Evolutionary conservation across 345 rosid genomes (phyloP), one percentile per base, ranked within the genome.

Genomic region (Psidium guajava): DNA sequence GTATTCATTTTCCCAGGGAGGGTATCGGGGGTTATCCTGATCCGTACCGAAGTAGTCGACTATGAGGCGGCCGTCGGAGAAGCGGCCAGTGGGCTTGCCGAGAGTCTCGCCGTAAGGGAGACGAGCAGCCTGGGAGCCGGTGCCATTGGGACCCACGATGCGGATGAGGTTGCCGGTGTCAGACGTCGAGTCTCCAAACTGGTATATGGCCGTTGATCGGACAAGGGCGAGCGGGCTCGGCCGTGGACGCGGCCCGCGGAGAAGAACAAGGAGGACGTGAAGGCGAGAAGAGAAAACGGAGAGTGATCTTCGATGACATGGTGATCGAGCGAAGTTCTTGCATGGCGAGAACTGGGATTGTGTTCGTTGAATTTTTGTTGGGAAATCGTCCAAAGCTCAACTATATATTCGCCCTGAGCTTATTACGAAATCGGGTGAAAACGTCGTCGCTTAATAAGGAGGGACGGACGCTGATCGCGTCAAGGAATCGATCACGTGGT

Each of bases 141-240:
- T 3, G n/a, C 32, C 54, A 36, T 58, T 81, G 32, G 82, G 36
- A 5, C 56, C 56, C 27, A 50, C 58, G 21, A 85, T 54, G 44
- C 55, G 87, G 36, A 85, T 81, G 50, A 85, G 32, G 82, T 85
- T 81, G 47, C 87, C 87, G 58, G 84, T 82, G 80, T 85, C 87
- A 11, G 87, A 47, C 58, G 80, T 82, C 18, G 87, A 85, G 87
- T 57, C 87, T 2, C 87, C 81, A 15, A 85, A 82, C 81, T 85
- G 84, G 57, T 85, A 85, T n/a, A 85, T 54, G 54, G 73, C n/a
- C 64, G 14, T 58, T 16, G 58, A 85, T 81, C 27, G 27, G 32
- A 20, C 85, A 49, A 22, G 42, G 27, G 11, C 21, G 80, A 36
- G 80, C 80, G 54, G n/a, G 85, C 50, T 42, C 8, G 16, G 73